Percentiles rank a stretch among this genome's conserved stretches.
Evolutionary conservation across 2,329 filamentous ascomycete species (phyloP).

Genomic region (Arthroderma sp.): DNA sequence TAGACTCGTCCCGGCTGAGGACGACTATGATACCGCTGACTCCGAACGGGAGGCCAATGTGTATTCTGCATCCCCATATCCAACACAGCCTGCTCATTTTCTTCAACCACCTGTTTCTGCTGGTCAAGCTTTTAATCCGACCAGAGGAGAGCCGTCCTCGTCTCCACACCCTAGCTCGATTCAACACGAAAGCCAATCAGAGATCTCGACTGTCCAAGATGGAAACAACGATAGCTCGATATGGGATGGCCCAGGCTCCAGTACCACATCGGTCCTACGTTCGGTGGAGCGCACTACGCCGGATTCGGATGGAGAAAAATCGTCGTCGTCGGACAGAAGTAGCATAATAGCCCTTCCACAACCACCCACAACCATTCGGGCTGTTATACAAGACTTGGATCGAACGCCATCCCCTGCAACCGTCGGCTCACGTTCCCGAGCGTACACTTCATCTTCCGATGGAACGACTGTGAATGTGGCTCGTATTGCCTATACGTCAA

Average conservation of each 20-base stretch:
- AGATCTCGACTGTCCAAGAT: conserved; percentile 17
- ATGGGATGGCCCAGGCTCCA: conserved; percentile 10
- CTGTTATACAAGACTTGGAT: conserved; percentile 21
- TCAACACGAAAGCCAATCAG: no score
- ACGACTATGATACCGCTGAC: background rate
- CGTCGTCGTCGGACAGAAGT: conserved; percentile 10
- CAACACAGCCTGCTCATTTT: conserved; percentile 35
- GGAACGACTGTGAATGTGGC: conserved; percentile 30
- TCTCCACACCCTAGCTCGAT: no score
- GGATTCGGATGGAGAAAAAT: conserved; percentile 13
- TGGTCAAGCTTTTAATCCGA: no score
- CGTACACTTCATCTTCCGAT: conserved; percentile 12
- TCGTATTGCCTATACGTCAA: conserved; percentile 25
- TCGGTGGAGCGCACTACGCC: conserved; percentile 11
- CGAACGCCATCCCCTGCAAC: conserved; percentile 12
- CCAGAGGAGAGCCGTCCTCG: no score
- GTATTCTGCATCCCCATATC: conserved; percentile 32
- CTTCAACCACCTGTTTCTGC: conserved; percentile 20
- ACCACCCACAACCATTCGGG: conserved; percentile 22
- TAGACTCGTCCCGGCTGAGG: conserved; percentile 17
- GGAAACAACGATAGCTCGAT: conserved; percentile 9
- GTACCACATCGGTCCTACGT: conserved; percentile 10
- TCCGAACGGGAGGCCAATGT: conserved; percentile 22
- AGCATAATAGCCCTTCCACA: conserved; percentile 18
- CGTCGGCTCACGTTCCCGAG: conserved; percentile 13